Conservation (phyloP, 2,329 filamentous ascomycete genomes). For the Hymenoscyphus linearis region DNA sequence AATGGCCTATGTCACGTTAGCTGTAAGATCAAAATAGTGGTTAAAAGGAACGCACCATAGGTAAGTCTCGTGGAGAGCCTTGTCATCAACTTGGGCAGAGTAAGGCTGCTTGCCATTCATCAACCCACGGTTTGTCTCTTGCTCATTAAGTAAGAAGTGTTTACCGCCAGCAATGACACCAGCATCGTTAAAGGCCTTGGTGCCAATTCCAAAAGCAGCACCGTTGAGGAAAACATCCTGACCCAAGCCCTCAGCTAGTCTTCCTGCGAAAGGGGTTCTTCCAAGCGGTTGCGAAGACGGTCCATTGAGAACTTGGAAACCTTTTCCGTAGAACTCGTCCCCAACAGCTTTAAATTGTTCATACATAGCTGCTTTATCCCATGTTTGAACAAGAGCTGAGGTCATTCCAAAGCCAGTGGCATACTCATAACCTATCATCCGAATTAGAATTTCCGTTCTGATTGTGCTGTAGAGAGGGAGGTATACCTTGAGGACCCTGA, state of each 20-base stretch:
- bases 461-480: neutral
- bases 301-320: constrained; percentile 12
- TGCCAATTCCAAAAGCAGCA: constrained; percentile 18
- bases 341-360: constrained; percentile 16
- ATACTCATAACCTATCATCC: constrained; percentile 12
- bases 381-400: constrained; percentile 12
- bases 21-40: constrained; percentile 19
- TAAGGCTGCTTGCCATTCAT: constrained; percentile 18
- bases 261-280: constrained; percentile 16
- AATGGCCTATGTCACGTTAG: constrained; percentile 1
- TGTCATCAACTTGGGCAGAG: constrained; percentile 53
- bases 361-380: constrained; percentile 16
- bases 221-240: constrained; percentile 19
- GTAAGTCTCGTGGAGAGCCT: constrained; percentile 70
- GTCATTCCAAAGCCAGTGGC: constrained; percentile 13
- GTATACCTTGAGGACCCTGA: constrained; percentile 12
- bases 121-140: constrained; percentile 16
- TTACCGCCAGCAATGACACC: constrained; percentile 17
- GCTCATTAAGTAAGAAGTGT: constrained; percentile 22
- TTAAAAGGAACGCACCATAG: constrained; percentile 75
- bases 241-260: constrained; percentile 16
- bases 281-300: constrained; percentile 17
- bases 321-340: constrained; percentile 17
- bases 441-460: neutral
- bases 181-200: constrained; percentile 12